These are phyloP conservation scores for Boletellus deceptivus DNA, from an alignment of 1,284 basidiomycete genomes.

Conservation along the genomic window DNA sequence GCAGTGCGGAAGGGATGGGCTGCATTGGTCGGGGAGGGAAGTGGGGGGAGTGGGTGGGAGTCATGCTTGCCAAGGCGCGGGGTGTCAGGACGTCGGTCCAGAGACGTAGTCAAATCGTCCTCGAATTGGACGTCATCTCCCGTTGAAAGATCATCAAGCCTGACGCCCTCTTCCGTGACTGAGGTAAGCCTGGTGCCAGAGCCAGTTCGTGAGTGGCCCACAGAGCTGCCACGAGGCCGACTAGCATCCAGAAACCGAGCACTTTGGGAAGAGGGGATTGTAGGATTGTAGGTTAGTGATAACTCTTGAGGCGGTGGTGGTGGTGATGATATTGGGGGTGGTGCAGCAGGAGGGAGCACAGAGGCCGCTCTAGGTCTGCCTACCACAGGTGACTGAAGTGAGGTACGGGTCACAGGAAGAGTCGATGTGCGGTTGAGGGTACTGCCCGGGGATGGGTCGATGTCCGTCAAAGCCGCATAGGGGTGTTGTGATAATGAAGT, in stretches of 20 bases:
- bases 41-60: slow-evolving; percentile 64
- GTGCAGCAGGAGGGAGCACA: slow-evolving; percentile 60
- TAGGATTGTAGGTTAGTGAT: slow-evolving; percentile 28
- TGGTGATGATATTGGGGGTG: slow-evolving; percentile 60
- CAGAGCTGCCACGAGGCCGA: slow-evolving; percentile 47
- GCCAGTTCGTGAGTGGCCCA: slow-evolving; percentile 52
- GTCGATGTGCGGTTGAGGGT: slow-evolving; percentile 31
- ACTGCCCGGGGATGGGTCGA: slow-evolving; percentile 15
- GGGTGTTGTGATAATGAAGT: slow-evolving; percentile 34
- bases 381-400: slow-evolving; percentile 25
- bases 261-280: slow-evolving; percentile 29
- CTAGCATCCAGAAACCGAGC: slow-evolving; percentile 37
- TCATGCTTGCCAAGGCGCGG: slow-evolving; percentile 44
- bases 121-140: slow-evolving; percentile 24
- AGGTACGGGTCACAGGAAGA: slow-evolving; percentile 28
- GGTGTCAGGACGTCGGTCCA: slow-evolving; percentile 36
- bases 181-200: slow-evolving; percentile 58
- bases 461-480: slow-evolving; percentile 43
- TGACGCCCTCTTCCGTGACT: slow-evolving; percentile 59
- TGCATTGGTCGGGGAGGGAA: slow-evolving; percentile 48
- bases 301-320: slow-evolving; percentile 55
- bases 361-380: slow-evolving; percentile 54
- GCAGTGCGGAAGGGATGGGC: slow-evolving; percentile 32
- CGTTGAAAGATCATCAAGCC: slow-evolving; percentile 32
- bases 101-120: slow-evolving; percentile 33